Conservation (phyloP, 345 rosid species). For the Sisymbrium altissimum region DNA sequence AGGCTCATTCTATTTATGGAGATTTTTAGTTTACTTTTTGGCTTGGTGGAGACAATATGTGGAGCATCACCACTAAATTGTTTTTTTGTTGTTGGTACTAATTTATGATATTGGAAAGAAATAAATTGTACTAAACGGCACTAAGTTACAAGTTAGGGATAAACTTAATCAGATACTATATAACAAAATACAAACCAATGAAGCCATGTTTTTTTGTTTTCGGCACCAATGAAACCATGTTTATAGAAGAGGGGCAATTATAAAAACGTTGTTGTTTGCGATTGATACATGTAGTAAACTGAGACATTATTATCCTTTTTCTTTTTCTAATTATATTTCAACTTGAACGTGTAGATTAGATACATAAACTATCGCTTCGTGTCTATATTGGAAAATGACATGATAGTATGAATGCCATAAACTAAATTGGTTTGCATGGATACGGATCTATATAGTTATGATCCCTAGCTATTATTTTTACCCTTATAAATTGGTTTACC, state of each 20-base stretch:
- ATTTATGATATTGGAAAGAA: neutral
- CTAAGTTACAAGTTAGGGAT: neutral
- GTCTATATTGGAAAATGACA: neutral
- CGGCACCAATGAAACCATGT: too few species aligned
- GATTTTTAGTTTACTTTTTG: conserved; percentile 17
- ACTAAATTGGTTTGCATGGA: too few species aligned
- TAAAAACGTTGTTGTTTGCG: neutral
- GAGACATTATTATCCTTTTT: neutral
- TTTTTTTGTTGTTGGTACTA: neutral
- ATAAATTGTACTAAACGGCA: neutral
- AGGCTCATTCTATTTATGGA: conserved; percentile 46
- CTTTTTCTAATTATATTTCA: neutral
- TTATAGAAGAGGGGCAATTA: neutral
- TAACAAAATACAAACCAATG: too few species aligned
- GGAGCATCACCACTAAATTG: conserved; percentile 38
- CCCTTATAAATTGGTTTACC: too few species aligned
- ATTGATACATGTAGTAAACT: neutral
- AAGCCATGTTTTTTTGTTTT: too few species aligned
- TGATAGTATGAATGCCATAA: too few species aligned
- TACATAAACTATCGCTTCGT: neutral
- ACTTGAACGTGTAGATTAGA: neutral
- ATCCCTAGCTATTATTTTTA: too few species aligned
- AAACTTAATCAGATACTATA: neutral
- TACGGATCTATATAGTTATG: too few species aligned
- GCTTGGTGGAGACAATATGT: conserved; percentile 40